A percentile compares a stretch with the other conserved stretches of the same genome.
phyloP scores from a whole-genome alignment of 208 protist species.

The Phytomonas sp. region DNA sequence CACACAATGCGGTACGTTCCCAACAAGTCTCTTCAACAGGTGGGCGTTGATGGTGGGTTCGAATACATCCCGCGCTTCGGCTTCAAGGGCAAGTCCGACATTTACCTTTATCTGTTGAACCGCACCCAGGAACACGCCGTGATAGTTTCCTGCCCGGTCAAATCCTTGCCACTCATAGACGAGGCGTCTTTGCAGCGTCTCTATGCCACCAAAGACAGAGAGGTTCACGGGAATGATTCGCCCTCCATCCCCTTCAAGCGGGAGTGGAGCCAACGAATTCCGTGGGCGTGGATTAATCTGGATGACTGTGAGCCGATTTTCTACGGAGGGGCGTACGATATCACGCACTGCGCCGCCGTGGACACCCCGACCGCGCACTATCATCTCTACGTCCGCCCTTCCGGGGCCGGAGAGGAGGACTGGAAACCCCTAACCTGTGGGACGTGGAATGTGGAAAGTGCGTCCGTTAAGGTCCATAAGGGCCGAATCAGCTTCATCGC shows the following conservation, averaged over 20 bases:
- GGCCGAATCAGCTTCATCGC: conserved; percentile 50
- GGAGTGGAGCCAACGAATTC: conserved; percentile 54
- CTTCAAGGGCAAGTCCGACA: conserved; percentile 49
- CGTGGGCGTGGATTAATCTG: conserved; percentile 76
- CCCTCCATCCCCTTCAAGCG: too few relatives aligned
- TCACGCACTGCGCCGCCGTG: conserved; percentile 43
- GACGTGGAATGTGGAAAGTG: conserved; percentile 54
- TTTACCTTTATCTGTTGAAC: conserved; percentile 61
- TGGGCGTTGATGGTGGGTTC: conserved; percentile 33
- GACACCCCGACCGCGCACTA: conserved; percentile 53
- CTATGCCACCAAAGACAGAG: not conserved
- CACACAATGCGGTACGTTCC: conserved; percentile 44
- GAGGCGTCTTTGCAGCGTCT: conserved; percentile 10
- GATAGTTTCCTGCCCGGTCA: conserved; percentile 47
- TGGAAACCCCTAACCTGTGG: conserved; percentile 65
- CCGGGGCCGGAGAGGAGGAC: conserved; percentile 6
- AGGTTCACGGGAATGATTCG: too few relatives aligned
- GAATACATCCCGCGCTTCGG: conserved; percentile 84
- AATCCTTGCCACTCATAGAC: conserved; percentile 30
- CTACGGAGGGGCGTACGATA: conserved; percentile 39
- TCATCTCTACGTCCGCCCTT: conserved; percentile 43
- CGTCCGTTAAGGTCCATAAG: conserved; percentile 14
- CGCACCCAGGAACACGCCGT: conserved; percentile 61
- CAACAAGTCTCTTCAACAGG: conserved; percentile 18
- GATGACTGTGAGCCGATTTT: conserved; percentile 28